Conservation (phyloP, 192 early-diverging fungal genomes). For the Thoreauomyces humboldtii region DNA sequence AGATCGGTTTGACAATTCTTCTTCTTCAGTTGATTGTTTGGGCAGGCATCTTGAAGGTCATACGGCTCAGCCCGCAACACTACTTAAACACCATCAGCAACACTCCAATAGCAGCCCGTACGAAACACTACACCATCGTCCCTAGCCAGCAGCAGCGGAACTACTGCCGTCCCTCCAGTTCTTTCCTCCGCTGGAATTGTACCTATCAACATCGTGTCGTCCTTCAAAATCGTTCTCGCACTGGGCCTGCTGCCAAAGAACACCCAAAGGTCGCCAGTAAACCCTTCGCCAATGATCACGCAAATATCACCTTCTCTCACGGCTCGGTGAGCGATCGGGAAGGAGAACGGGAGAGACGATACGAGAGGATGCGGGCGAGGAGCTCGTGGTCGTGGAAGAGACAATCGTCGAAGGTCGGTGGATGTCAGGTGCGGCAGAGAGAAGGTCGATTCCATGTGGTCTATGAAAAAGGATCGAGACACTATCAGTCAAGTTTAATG, state of each 20-base stretch:
- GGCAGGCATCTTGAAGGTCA: too few species aligned
- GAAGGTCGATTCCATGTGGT: constrained; percentile 13
- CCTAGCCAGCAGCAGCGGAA: constrained; percentile 22
- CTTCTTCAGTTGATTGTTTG: too few species aligned
- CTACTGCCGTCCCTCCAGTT: background rate
- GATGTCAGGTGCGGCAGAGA: background rate
- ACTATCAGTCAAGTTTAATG: background rate
- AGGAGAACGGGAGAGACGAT: background rate
- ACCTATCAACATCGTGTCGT: background rate
- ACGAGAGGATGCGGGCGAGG: background rate
- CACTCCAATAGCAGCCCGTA: constrained; percentile 16
- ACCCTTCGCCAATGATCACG: background rate
- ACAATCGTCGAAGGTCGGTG: constrained; percentile 7
- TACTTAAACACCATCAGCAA: too few species aligned
- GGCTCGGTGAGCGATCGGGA: background rate
- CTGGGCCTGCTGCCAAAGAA: background rate
- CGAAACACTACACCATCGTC: constrained; percentile 27
- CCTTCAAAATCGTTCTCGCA: background rate
- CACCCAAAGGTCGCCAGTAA: background rate
- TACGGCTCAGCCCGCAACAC: too few species aligned
- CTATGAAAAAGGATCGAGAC: background rate
- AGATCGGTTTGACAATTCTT: too few species aligned
- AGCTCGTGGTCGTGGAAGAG: background rate
- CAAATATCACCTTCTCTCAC: background rate
- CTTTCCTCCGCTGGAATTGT: background rate